Percentiles rank a stretch among this genome's conserved stretches.
Evolutionary conservation across 495 filamentous ascomycete species (phyloP).

Genomic region (Patellaria atrata): DNA sequence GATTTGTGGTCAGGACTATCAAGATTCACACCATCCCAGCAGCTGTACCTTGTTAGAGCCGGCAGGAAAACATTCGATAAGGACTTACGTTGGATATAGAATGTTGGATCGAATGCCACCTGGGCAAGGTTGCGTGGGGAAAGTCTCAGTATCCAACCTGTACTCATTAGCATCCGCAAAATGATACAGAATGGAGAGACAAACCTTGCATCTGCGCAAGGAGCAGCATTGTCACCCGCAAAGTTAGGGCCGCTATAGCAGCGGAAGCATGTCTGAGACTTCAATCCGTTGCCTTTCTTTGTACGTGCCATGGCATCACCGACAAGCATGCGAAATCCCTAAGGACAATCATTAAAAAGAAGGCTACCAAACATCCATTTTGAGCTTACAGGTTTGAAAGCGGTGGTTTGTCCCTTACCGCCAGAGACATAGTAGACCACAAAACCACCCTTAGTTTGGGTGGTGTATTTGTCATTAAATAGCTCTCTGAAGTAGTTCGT

Average conservation of each 20-base stretch:
- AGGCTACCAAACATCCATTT: no score
- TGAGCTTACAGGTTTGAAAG: constrained; percentile 17
- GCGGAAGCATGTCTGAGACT: constrained; percentile 15
- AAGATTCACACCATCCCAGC: constrained; percentile 18
- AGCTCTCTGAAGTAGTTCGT: constrained; percentile 8
- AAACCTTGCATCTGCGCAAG: constrained; percentile 6
- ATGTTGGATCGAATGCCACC: constrained; percentile 18
- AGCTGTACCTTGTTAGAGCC: neutral
- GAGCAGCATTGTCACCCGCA: constrained; percentile 13
- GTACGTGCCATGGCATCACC: constrained; percentile 11
- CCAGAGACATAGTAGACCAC: constrained; percentile 14
- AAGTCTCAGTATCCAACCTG: constrained; percentile 8
- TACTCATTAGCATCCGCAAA: no score
- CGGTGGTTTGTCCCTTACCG: constrained; percentile 9
- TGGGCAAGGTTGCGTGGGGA: constrained; percentile 10
- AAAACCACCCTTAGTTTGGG: constrained; percentile 9
- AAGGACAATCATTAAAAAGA: neutral
- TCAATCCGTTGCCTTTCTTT: constrained; percentile 1
- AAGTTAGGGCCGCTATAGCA: constrained; percentile 14
- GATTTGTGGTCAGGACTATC: constrained; percentile 15
- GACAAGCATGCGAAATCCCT: constrained; percentile 20
- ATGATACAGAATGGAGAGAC: neutral
- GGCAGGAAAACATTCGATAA: neutral
- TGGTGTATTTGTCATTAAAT: constrained; percentile 13
- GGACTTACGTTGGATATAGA: constrained; percentile 13